Evolutionary conservation across 2,329 filamentous ascomycete species (phyloP), one percentile per base, ranked within the genome.

Genomic region (Lecanicillium sp.): DNA sequence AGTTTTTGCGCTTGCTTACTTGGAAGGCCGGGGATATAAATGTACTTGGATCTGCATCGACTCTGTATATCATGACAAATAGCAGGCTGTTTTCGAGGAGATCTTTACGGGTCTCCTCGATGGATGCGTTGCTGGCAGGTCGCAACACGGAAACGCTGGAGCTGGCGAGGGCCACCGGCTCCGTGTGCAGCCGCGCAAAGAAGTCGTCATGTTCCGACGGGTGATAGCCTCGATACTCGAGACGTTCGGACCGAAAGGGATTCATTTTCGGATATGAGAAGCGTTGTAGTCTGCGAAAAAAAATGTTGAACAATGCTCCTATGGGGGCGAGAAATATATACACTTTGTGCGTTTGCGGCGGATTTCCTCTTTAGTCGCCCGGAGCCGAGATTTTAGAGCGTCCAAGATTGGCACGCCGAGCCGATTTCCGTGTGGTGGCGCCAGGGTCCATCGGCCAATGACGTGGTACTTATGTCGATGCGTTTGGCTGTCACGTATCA

Each of bases 211-310:
- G 34, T 9, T 29, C 17, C 13, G 12, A 25, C 11, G 34, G 17
- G 17, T 36, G 13, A 27, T 36, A 36, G 14, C 17, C 34, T n/a
- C 34, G 15, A 20, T 36, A 36, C 17, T 36, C 34, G 7, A 36
- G 34, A 17, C 25, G 25, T 10, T 29, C 34, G 6, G 34, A 36
- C 4, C 27, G 22, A 12, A 36, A 36, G 12, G 34, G 34, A 15
- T 36, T 17, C 12, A 14, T 9, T 29, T 29, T n/a, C n/a, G n/a
- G n/a, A n/a, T n/a, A n/a, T n/a, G n/a, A n/a, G n/a, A n/a, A n/a
- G n/a, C n/a, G n/a, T n/a, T n/a, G n/a, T n/a, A n/a, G n/a, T n/a
- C n/a, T n/a, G n/a, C n/a, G n/a, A n/a, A n/a, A n/a, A n/a, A n/a
- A n/a, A n/a, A n/a, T n/a, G n/a, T n/a, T n/a, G n/a, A n/a, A n/a